Evolutionary conservation across 2,329 filamentous ascomycete genomes (phyloP).

Genomic region (Colletotrichum sp.): DNA sequence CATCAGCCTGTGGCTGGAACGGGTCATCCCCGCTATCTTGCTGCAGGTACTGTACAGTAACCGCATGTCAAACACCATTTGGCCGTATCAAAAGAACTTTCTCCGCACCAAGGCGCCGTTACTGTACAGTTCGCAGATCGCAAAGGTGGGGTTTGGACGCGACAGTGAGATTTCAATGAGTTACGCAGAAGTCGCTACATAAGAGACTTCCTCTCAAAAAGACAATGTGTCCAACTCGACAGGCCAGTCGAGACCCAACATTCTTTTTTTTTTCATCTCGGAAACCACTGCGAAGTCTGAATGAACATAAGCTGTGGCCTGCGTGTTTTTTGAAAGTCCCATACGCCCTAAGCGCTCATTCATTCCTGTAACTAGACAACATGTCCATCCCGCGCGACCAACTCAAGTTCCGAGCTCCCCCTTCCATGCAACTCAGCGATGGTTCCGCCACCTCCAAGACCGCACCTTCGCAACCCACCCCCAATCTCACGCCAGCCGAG

Average conservation of each 20-base stretch:
- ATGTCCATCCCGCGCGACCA: not conserved
- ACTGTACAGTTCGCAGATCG: not conserved
- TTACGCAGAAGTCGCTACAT: not conserved
- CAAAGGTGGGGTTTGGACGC: not conserved
- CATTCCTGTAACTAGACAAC: not conserved
- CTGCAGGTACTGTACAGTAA: not conserved
- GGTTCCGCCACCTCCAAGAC: slow-evolving; percentile 12
- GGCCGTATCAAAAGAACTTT: not conserved
- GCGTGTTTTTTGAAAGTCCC: not conserved
- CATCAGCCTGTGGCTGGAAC: not conserved
- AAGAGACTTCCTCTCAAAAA: not conserved
- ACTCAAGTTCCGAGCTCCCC: not conserved
- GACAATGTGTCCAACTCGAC: not conserved
- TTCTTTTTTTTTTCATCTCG: not conserved
- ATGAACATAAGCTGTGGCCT: not conserved
- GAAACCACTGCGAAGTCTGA: not conserved
- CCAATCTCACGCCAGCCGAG: not conserved
- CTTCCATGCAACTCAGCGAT: slow-evolving; percentile 13
- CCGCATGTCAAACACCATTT: not conserved
- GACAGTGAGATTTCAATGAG: not conserved
- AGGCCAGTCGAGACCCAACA: not conserved
- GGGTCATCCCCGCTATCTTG: not conserved
- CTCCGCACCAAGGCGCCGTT: not conserved
- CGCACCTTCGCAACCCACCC: not conserved
- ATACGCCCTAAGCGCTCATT: not conserved